Base-by-base conservation (phyloP, 352 stramenopile species). In the Pythium volutum region DNA sequence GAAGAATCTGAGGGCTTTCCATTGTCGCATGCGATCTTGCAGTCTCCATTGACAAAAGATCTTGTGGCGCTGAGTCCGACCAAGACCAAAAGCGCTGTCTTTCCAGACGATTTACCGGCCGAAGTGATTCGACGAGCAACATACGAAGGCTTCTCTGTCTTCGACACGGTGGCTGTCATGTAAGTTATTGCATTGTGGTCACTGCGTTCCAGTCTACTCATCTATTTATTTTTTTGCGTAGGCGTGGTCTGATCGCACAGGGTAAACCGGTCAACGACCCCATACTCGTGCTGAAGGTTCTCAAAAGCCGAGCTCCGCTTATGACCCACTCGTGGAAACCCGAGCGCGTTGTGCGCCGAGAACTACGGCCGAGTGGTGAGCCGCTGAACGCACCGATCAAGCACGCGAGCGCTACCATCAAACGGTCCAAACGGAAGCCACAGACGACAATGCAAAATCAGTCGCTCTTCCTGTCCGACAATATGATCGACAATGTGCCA, bases 281-380 rank as follows among this genome's bases (percentile, higher is more conserved):
- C 2, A 65, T 75, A 1, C 25, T 75, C 6, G 75, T 89, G 1
- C 8, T 88, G 3, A 69, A 73, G 12, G 62, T 72, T 26, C 71
- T 89, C 22, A 45, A 73, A 33, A 71, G 74, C 16, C 73, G 80
- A 23, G 56, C 68, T 6, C 78, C 77, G 14, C 62, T 89, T 8
- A 89, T 86, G 78, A 64, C 49, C 20, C 84, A 86, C 26, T 20
- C 76, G 6, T 87, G 76, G 78, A 77, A 69, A 43, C 74, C 76
- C 0, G 71, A 83, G 65, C 65, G 76, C 42, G 45, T 65, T 27
- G 18, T 70, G 3, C 70, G 74, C 1, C 56, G 66, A 48, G 55
- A 74, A 51, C 22, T 42, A 3, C 26, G 29, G 26, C 26, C 55
- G 5, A 43, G 27, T 4, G 27, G 11, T 15, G 34, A 39, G 23